Evolutionary conservation across 768 basidiomycete genomes (phyloP), one percentile per base, ranked within the genome.

Genomic region (Polyporus arcularius): DNA sequence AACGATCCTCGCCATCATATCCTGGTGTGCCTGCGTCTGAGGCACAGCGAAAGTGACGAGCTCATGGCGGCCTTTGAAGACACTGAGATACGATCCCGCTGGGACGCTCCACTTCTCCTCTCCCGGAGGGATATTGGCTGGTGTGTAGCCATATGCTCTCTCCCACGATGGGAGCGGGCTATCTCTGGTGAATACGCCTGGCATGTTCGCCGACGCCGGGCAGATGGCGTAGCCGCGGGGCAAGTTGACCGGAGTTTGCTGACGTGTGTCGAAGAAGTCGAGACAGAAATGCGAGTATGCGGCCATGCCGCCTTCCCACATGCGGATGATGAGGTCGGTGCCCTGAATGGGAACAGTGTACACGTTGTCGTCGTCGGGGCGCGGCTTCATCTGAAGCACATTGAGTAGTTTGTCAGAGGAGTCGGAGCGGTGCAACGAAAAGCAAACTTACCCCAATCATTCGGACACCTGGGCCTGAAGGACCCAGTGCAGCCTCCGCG

Each of bases 301-400:
- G 16, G 5, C 21, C 53, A 55, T 55, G 42, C 40, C 53, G 21
- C 53, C 53, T 39, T 55, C 53, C 40, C 53, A 53, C 28, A 53
- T 53, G 38, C 51, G 51, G 32, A 39, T 53, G 51, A 53, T 35
- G 18, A 53, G 18, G 9, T 41, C 53, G 35, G 53, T 39, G 38
- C 21, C 28, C 9, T 38, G 30, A 35, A 41, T 40, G 15, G 38
- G 46, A 26, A 40, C 53, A 12, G 8, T 40, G 53, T 53, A 21
- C 7, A 53, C n/a, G 21, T 53, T 16, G 7, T 21, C 39, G 53
- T 53, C 53, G 53, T 53, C 53, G 21, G 53, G 53, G n/a, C 18
- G 35, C 10, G 54, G 54, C 54, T 55, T 45, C n/a, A 40, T 26
- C 53, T 41, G 38, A 14, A 18, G 10, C 10, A 18, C 42, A 15